Percentiles rank a stretch among this genome's conserved stretches.
These are phyloP conservation scores for Mrakia frigida DNA, from an alignment of 768 basidiomycete genomes.

Conservation along the genomic window DNA sequence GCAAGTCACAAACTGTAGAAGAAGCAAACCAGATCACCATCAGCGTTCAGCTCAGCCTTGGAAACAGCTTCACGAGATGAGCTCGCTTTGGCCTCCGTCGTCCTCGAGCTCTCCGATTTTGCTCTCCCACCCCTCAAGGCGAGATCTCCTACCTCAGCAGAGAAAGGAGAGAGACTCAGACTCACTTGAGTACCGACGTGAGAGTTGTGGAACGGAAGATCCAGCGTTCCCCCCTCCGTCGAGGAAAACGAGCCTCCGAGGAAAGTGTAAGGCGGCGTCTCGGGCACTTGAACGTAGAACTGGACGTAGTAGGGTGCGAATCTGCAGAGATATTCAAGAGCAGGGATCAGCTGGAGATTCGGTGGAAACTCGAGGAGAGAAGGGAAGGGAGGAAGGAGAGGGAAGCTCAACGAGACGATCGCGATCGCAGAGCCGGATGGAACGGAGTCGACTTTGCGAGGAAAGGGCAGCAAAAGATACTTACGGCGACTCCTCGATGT, in stretches of 20 bases:
- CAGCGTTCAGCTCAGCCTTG: neutral
- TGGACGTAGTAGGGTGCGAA: neutral
- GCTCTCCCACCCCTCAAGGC: no score
- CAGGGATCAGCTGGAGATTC: neutral
- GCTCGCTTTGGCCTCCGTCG: neutral
- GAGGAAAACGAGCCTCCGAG: neutral
- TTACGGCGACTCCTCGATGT: neutral
- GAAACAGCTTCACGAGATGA: neutral
- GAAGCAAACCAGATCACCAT: neutral
- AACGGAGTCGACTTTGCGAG: no score
- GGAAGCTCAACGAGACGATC: no score
- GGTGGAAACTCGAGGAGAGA: neutral
- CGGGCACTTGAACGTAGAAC: neutral
- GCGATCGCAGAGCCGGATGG: no score
- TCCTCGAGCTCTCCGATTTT: neutral
- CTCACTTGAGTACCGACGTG: neutral
- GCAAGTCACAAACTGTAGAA: slow-evolving; percentile 3
- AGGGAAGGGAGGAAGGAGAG: no score
- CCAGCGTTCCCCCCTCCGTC: neutral
- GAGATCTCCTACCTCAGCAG: no score
- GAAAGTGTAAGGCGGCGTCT: neutral
- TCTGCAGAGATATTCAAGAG: neutral
- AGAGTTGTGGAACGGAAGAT: slow-evolving; percentile 12
- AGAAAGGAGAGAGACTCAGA: no score
- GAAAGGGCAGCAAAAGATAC: neutral